phyloP scores from a whole-genome alignment of 768 basidiomycete species.

The Lyophyllum decastes region DNA sequence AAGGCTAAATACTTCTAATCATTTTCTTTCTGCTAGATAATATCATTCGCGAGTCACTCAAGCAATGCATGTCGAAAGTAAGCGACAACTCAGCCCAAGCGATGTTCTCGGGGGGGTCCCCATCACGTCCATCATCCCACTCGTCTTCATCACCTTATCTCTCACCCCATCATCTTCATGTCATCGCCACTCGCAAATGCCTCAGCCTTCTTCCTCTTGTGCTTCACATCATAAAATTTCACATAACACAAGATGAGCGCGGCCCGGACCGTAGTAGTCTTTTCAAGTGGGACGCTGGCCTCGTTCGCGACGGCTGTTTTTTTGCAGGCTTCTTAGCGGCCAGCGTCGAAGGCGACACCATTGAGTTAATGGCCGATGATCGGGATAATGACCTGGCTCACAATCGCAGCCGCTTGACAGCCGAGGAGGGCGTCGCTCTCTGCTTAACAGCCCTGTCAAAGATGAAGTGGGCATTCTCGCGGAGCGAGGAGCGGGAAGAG shows the following conservation, averaged over 20 bases:
- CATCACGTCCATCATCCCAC: slow-evolving; percentile 46
- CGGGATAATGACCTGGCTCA: slow-evolving; percentile 31
- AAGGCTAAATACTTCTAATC: slow-evolving; percentile 4
- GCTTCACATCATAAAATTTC: slow-evolving; percentile 51
- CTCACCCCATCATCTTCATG: slow-evolving; percentile 46
- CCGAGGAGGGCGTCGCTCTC: slow-evolving; percentile 48
- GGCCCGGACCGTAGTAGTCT: slow-evolving; percentile 39
- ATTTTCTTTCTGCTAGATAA: slow-evolving; percentile 54
- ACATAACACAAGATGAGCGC: slow-evolving; percentile 39
- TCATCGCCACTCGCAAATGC: slow-evolving; percentile 53
- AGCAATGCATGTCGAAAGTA: slow-evolving; percentile 46
- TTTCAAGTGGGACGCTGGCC: slow-evolving; percentile 83
- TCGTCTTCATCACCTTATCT: slow-evolving; percentile 48
- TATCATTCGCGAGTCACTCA: slow-evolving; percentile 81
- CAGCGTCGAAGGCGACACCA: slow-evolving; percentile 50
- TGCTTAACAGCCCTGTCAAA: slow-evolving; percentile 78
- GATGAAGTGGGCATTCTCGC: slow-evolving; percentile 82
- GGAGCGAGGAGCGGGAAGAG: slow-evolving; percentile 70
- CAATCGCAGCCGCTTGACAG: slow-evolving; percentile 25
- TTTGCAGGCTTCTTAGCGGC: slow-evolving; percentile 82
- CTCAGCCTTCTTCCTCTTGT: slow-evolving; percentile 50
- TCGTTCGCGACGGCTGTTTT: slow-evolving; percentile 89
- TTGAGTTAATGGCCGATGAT: slow-evolving; percentile 33
- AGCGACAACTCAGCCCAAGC: slow-evolving; percentile 21
- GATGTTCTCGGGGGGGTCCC: slow-evolving; percentile 46